phyloP scores from a whole-genome alignment of 2,329 filamentous ascomycete genomes.

The Aspergillus ochraceus region DNA sequence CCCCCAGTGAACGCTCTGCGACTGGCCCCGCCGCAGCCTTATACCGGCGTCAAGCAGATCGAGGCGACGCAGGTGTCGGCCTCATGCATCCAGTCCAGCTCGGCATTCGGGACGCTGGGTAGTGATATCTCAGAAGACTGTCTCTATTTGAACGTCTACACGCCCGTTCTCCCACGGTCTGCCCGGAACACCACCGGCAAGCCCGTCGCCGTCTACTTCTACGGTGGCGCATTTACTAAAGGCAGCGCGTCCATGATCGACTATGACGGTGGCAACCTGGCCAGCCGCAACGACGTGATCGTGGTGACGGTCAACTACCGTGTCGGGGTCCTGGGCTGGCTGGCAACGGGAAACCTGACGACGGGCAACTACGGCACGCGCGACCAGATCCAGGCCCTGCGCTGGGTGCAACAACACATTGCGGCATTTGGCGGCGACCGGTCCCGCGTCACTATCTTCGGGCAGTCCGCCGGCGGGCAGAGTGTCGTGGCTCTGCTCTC shows the following conservation, averaged over 20 bases:
- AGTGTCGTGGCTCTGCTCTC: conserved; percentile 45
- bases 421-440: conserved; percentile 31
- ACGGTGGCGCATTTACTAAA: conserved; percentile 31
- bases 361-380: conserved; percentile 32
- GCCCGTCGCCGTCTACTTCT: conserved; percentile 32
- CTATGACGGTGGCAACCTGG: conserved; percentile 39
- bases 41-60: conserved; percentile 26
- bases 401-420: conserved; percentile 28
- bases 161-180: conserved; percentile 27
- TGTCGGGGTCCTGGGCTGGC: conserved; percentile 34
- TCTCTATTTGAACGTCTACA: conserved; percentile 37
- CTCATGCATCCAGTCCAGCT: conserved; percentile 24
- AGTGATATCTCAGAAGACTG: conserved; percentile 34
- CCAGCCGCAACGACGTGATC: conserved; percentile 37
- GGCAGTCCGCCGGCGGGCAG: conserved; percentile 47
- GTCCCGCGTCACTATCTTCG: conserved; percentile 34
- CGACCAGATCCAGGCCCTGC: conserved; percentile 34
- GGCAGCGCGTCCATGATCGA: conserved; percentile 26
- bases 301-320: conserved; percentile 39
- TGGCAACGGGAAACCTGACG: conserved; percentile 34
- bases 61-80: conserved; percentile 28
- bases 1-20: conserved; percentile 46
- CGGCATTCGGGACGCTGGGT: conserved; percentile 12
- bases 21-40: conserved; percentile 40
- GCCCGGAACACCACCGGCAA: conserved; percentile 3